A percentile compares a stretch with the other conserved stretches of the same genome.
Evolutionary conservation across 306 rosid genomes (phyloP).

Genomic region (Trifolium repens): DNA sequence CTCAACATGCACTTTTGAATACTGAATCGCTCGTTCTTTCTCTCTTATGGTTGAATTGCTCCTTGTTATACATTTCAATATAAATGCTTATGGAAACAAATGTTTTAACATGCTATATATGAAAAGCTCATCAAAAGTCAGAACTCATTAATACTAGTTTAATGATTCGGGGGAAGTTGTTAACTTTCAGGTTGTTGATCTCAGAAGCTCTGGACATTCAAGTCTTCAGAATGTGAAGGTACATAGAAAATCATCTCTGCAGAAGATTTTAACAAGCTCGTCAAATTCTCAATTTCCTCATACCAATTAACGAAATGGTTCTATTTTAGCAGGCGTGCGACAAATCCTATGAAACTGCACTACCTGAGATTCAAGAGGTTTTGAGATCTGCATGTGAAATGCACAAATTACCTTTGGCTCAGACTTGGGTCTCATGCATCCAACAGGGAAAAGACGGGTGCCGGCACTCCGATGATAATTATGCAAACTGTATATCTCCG

Average conservation of each 20-base stretch:
- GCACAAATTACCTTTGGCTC: slow-evolving; percentile 87
- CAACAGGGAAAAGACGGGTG: slow-evolving; percentile 85
- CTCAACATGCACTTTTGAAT: slow-evolving; percentile 12
- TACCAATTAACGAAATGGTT: slow-evolving; percentile 25
- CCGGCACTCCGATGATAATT: slow-evolving; percentile 80
- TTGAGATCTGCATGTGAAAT: slow-evolving; percentile 82
- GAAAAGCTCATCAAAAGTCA: slow-evolving; percentile 7
- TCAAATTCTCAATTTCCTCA: slow-evolving; percentile 33
- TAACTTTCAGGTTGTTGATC: slow-evolving; percentile 85
- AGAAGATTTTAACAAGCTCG: slow-evolving; percentile 29
- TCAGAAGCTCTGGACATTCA: slow-evolving; percentile 63
- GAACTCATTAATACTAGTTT: slow-evolving; percentile 35
- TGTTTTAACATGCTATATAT: slow-evolving; percentile 30
- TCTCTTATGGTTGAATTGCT: slow-evolving; percentile 29
- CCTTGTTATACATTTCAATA: slow-evolving; percentile 21
- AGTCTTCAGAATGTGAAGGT: slow-evolving; percentile 64
- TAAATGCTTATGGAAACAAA: slow-evolving; percentile 33
- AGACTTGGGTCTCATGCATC: slow-evolving; percentile 85
- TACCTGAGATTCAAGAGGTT: slow-evolving; percentile 76
- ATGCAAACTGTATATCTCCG: slow-evolving; percentile 74
- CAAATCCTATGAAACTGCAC: slow-evolving; percentile 64
- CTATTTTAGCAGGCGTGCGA: slow-evolving; percentile 56
- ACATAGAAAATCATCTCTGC: slow-evolving; percentile 35
- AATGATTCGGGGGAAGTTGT: slow-evolving; percentile 45
- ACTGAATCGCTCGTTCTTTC: slow-evolving; percentile 16